Evolutionary conservation across 2,329 filamentous ascomycete species (phyloP).

Genomic region (Drechslera avenae): DNA sequence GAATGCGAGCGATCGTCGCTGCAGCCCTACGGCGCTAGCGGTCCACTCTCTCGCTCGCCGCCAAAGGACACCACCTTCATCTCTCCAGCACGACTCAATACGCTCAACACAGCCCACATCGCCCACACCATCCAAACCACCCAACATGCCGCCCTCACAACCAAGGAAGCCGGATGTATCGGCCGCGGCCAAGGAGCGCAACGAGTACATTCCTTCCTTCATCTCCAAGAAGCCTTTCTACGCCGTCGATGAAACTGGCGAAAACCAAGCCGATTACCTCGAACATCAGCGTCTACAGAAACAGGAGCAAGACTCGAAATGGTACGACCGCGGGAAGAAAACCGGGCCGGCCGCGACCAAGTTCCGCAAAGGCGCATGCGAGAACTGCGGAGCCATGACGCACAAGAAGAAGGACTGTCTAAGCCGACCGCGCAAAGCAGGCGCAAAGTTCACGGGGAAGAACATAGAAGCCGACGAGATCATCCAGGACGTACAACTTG

Average conservation of each 20-base stretch:
- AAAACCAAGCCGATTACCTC: constrained; percentile 79
- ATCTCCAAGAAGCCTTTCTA: constrained; percentile 99
- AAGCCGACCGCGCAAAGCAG: constrained; percentile 82
- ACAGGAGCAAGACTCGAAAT: constrained; percentile 73
- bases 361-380: constrained; percentile 95
- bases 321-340: constrained; percentile 91
- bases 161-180: constrained; percentile 59
- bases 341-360: constrained; percentile 88
- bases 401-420: constrained; percentile 96
- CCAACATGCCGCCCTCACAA: constrained; percentile 54
- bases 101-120: constrained; percentile 1
- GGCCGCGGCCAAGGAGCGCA: constrained; percentile 78
- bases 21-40: constrained; percentile 40
- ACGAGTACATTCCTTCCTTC: constrained; percentile 97
- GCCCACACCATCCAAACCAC: constrained; percentile 3
- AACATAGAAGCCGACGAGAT: constrained; percentile 93
- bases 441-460: constrained; percentile 88
- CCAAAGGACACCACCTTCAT: constrained; percentile 10
- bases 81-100: neutral
- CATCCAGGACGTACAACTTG: constrained; percentile 81
- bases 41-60: constrained; percentile 25
- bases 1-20: constrained; percentile 12
- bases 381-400: constrained; percentile 97
- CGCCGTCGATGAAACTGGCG: constrained; percentile 73
- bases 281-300: constrained; percentile 91